Evolutionary conservation across 1,284 basidiomycete species (phyloP), one percentile per base, ranked within the genome.

Genomic region (Cystobasidiaceae sp.): DNA sequence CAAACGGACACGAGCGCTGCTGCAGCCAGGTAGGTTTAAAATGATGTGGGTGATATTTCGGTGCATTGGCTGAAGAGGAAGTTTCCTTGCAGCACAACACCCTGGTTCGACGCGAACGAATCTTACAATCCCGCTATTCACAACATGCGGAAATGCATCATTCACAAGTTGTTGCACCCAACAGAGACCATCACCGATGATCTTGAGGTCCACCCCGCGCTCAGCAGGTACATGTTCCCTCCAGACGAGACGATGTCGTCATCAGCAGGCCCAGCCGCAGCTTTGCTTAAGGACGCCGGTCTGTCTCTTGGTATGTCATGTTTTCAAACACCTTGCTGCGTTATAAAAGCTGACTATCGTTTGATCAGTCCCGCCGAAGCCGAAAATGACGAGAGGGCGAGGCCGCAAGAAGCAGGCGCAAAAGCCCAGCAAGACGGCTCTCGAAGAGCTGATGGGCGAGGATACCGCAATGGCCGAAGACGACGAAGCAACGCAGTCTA

Each of bases 101-200:
- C 61, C 5, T 64, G 61, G 61, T 64, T 64, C 21, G 61, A 64
- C 32, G 41, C 61, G n/a, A 51, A n/a, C 15, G 39, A 49, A 19
- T 64, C 61, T 2, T 64, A 55, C 45, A 64, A 64, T 34, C 61
- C 61, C 7, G 50, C 61, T 11, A 64, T 64, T 27, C 61, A 64
- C 30, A 64, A 64, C 32, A 27, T 55, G 41, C 51, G 51, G 1
- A 56, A 64, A n/a, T 55, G 52, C 23, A 41, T 64, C 23, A 64
- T 64, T 21, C 51, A 64, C 28, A 64, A 64, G 61, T 30, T 55
- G 5, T 19, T 64, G 15, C 19, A 64, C 30, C 52, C 61, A 17
- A 28, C 37, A 27, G 21, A 41, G 11, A 48, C 6, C 27, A 56
- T 56, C 25, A 49, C 25, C 15, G 52, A 46, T 23, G 44, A 64